Evolutionary conservation across 2,329 filamentous ascomycete genomes (phyloP), one percentile per base, ranked within the genome.

Genomic region (Dendrostoma leiphaemia): DNA sequence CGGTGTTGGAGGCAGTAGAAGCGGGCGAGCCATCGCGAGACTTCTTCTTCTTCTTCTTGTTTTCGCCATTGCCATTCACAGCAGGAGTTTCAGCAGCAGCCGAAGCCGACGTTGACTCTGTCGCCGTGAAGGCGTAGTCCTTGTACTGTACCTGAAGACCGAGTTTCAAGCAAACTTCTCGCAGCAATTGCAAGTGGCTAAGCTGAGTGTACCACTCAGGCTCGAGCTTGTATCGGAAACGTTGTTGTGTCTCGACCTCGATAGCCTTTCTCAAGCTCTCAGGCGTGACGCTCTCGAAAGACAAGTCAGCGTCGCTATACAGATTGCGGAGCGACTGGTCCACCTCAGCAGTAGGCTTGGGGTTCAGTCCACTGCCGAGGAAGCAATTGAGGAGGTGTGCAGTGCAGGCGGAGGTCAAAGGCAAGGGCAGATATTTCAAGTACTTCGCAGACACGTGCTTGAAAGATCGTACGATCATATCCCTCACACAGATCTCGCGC

Each of bases 391-490:
- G 80, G 48, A 99, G 78, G 68, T 99, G 94, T 6, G 92, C 80
- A 57, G 93, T 75, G 68, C 89, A 93, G 56, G 89, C 78, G 46
- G 90, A 81, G n/a, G 88, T 85, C 59, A 97, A 86, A 13, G 90
- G 85, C 59, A 88, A 80, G 21, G 94, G 90, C 19, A 97, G 74
- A 59, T 89, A 84, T 60, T 88, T 86, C 58, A 99, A 78, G 69
- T 95, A 89, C 63, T 82, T 82, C 69, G 90, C 86, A 54, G 88
- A 82, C 59, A 94, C 79, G 72, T 99, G 93, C 82, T 99, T 99
- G 81, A 97, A 97, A 5, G 89, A 86, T 75, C 94, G 86, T n/a
- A 90, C 82, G 61, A 97, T 82, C 88, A 97, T 97, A 71, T 99
- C 94, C 68, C 96, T 93, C 38, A 90, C 72, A 58, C 88, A 83